Base-by-base conservation (phyloP, 2,329 filamentous ascomycete genomes). In the Gliomastix tumulicola region DNA sequence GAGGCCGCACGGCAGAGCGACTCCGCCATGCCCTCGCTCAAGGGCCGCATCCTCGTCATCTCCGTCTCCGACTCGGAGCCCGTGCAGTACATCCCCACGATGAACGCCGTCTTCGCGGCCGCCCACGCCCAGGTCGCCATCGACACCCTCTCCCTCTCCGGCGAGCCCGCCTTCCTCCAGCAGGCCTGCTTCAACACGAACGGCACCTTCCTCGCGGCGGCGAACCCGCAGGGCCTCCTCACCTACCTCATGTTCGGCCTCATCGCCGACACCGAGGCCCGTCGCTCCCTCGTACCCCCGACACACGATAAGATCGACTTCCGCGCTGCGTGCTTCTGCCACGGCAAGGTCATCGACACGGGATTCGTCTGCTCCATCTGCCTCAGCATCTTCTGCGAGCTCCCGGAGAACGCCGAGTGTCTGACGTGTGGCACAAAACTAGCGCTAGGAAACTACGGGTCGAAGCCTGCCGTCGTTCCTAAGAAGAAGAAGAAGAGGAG, bases 91-190 rank as follows among this genome's bases (percentile, higher is more conserved):
- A 98, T 98, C 38, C 84, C 90, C 1, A 92, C 94, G 48, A 98
- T 98, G 92, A 98, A 98, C 64, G 79, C 84, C 50, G 94, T 97
- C 42, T 98, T 98, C 61, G 92, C 92, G 3, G 92, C 90, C 41
- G 86, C 94, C 52, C 82, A 90, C 45, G 75, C 88, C 38, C 78
- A 79, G 49, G 88, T 98, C 44, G 86, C 89, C 18, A 88, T 98
- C 50, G 92, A 98, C 58, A 90, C 95, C 22, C 75, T 94, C 42
- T 84, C 94, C 46, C 71, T 98, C 11, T 79, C 83, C 30, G 88
- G 87, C 17, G 79, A 88, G 48, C 87, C 90, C 1, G 89, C 94
- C 10, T 94, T 98, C 58, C 69, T 98, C 34, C 90, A 98, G 55
- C 92, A 98, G 63, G 92, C 92, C 12, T 69, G 68, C 55, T 78